Evolutionary conservation across 495 filamentous ascomycete species (phyloP), one percentile per base, ranked within the genome.

Genomic region (Penicillium daleae): DNA sequence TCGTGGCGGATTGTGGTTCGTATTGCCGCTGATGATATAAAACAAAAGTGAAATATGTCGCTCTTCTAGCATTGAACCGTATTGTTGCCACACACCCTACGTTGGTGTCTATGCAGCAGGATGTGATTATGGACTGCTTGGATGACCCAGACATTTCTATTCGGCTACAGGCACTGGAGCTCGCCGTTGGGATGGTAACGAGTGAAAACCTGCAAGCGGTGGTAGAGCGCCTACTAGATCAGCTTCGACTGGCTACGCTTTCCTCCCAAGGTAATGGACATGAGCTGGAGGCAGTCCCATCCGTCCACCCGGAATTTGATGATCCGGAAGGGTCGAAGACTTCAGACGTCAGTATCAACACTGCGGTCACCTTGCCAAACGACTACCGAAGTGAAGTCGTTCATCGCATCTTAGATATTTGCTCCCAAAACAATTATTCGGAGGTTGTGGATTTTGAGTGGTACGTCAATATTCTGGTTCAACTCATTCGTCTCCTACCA

Each of bases 101-200:
- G 67, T 83, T 99, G 44, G 93, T 99, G 35, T 87, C 90, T 3
- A 81, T 91, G 72, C 95, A 99, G 67, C 92, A 96, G 76, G 92
- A 97, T 71, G 93, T 98, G 51, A 97, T 99, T 56, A 84, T 97
- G 71, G 87, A 93, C 61, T 99, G 95, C 66, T 90, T 99, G 66
- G 96, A 99, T 64, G 96, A 97, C 76, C 78, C 89, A 6, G 95
- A 99, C 71, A 92, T 99, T 44, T 94, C 94, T n/a, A 98, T 99
- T 63, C 89, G 95, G 56, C 86, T 96, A 63, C 90, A 96, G 66
- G 93, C 96, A 8, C 82, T 99, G 10, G 93, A 98, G 66, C 83
- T 99, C 26, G 91, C 91, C 5, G 89, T 93, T 24, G 91, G 90
- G 31, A 97, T 98, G 91, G 92, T 97, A 62, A 92, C 86, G 66